These are phyloP conservation scores for Floccularia luteovirens DNA, from an alignment of 768 basidiomycete genomes.

Conservation along the genomic window DNA sequence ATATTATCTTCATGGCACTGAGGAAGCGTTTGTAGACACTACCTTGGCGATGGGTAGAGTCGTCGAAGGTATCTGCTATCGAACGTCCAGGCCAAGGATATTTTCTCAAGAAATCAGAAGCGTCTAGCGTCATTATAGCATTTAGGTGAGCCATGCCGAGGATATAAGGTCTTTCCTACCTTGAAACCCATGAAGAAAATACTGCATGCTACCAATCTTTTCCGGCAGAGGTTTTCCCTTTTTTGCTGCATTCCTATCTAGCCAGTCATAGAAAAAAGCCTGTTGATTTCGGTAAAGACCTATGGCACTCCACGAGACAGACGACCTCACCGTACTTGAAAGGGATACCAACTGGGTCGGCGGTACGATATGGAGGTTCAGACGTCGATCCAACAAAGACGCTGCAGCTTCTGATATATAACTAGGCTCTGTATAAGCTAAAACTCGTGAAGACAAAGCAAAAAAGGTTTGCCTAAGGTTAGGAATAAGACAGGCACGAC, in stretches of 20 bases:
- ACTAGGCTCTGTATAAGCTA: slow-evolving; percentile 24
- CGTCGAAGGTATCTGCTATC: slow-evolving; percentile 81
- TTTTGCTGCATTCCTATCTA: slow-evolving; percentile 74
- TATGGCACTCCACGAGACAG: not conserved
- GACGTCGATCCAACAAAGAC: slow-evolving; percentile 68
- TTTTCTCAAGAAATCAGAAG: slow-evolving; percentile 78
- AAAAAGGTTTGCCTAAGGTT: slow-evolving; percentile 60
- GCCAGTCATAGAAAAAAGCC: slow-evolving; percentile 93
- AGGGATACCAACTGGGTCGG: slow-evolving; percentile 78
- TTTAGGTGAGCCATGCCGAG: not conserved
- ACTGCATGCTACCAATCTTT: slow-evolving; percentile 89
- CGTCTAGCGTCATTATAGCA: slow-evolving; percentile 38
- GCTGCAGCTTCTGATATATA: slow-evolving; percentile 90
- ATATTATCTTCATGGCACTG: slow-evolving; percentile 68
- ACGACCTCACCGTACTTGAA: slow-evolving; percentile 56
- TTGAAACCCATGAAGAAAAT: slow-evolving; percentile 78
- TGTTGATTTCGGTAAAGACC: slow-evolving; percentile 17
- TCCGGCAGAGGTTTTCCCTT: slow-evolving; percentile 80
- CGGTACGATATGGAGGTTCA: slow-evolving; percentile 77
- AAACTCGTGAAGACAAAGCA: not conserved
- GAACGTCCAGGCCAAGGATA: slow-evolving; percentile 86
- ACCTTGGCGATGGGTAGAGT: slow-evolving; percentile 71
- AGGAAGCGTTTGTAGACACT: slow-evolving; percentile 60
- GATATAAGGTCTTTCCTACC: slow-evolving; percentile 28
- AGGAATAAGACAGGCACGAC: slow-evolving; percentile 82